These are phyloP conservation scores for Pythium plurisporium DNA, from an alignment of 352 stramenopile species.

Conservation along the genomic window DNA sequence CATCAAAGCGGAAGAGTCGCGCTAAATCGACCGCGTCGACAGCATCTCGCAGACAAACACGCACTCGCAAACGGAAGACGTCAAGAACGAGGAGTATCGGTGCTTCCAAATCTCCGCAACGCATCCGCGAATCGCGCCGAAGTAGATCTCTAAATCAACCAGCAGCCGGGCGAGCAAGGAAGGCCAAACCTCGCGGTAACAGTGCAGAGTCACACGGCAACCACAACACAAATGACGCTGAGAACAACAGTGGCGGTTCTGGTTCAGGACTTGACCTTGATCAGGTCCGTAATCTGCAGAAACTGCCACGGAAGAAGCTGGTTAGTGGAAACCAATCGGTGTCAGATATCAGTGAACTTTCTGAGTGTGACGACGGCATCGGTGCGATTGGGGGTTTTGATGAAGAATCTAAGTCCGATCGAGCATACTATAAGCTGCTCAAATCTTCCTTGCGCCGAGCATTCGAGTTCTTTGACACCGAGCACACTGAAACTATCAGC, in stretches of 20 bases:
- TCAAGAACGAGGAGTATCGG: not conserved
- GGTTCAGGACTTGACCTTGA: constrained; percentile 12
- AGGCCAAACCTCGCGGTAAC: not conserved
- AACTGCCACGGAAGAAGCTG: not conserved
- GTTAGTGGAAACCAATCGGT: not conserved
- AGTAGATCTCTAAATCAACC: not conserved
- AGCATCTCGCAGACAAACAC: not conserved
- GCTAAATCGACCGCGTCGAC: not conserved
- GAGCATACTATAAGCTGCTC: constrained; percentile 54
- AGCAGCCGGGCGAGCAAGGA: not conserved
- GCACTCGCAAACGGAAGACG: not conserved
- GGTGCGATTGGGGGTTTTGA: not conserved
- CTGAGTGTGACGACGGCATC: constrained; percentile 8
- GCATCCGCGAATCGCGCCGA: not conserved
- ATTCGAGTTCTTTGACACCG: constrained; percentile 78
- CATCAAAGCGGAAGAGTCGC: not conserved
- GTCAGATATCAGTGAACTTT: constrained; percentile 8
- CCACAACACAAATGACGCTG: not conserved
- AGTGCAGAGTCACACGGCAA: not conserved
- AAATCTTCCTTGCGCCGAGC: constrained; percentile 55
- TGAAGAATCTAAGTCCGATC: constrained; percentile 37
- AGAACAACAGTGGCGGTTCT: not conserved
- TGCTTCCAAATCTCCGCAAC: not conserved
- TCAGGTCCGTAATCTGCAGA: constrained; percentile 7
- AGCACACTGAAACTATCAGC: constrained; percentile 66